Conservation (phyloP, 305 asterid species). For the Solanum hybrid region DNA sequence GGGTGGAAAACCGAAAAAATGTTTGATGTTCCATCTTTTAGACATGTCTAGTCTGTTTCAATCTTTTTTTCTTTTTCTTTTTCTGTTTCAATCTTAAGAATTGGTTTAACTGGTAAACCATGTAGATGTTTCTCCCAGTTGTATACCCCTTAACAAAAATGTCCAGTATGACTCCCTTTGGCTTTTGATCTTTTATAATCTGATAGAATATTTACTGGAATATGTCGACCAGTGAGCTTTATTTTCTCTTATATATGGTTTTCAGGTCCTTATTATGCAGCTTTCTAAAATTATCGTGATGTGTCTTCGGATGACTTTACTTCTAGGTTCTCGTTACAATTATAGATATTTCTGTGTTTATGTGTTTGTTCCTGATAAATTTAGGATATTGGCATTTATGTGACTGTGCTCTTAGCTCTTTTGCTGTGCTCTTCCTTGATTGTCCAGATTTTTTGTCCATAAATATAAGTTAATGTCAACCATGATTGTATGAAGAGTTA, state of each 20-base stretch:
- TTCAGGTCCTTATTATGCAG: background rate
- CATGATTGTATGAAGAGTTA: background rate
- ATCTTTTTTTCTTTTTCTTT: background rate
- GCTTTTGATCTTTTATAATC: background rate
- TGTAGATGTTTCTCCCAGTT: background rate
- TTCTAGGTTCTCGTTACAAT: background rate
- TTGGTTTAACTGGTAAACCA: background rate
- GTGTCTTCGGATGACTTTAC: background rate
- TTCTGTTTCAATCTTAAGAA: background rate
- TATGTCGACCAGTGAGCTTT: background rate
- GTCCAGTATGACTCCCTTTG: background rate
- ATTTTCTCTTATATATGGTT: background rate
- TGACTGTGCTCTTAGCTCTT: background rate
- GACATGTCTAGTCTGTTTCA: background rate
- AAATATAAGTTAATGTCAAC: background rate
- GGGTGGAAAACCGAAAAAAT: background rate
- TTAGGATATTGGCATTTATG: background rate
- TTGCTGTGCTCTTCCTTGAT: background rate
- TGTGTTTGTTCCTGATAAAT: background rate
- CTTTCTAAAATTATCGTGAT: background rate
- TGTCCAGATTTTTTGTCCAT: background rate
- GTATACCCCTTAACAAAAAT: background rate
- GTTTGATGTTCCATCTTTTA: background rate
- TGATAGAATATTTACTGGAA: background rate
- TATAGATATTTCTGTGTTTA: background rate